Base-by-base conservation (phyloP, 2,329 filamentous ascomycete species). In the Ophiostoma fasciatum region DNA sequence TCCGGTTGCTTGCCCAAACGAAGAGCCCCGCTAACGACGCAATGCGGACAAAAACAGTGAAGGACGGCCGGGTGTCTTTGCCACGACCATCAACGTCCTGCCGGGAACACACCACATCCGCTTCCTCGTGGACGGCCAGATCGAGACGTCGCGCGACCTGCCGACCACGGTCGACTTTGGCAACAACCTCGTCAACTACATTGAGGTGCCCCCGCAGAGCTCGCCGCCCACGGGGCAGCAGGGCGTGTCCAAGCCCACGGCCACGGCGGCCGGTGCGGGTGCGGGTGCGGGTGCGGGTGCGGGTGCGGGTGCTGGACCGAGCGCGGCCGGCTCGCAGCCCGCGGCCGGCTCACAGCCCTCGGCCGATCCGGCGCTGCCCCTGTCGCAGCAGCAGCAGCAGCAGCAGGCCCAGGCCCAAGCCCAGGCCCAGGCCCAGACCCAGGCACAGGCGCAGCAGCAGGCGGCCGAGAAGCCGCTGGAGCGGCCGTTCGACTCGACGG, bases 131-230 rank as follows among this genome's bases (percentile, higher is more conserved):
- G 88, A 96, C 59, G 82, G 82, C 40, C 78, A 88, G 51, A 94
- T 94, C 84, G 74, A 79, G 53, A 90, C 85, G 12, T 90, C 84
- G 13, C 76, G 82, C 41, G 74, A 81, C 45, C 66, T 94, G 37
- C 88, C 90, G 12, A 96, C 90, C 0, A 93, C 90, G 2, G 90
- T 98, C 40, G 90, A 98, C 56, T 94, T 92, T 55, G 92, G 85
- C 45, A 96, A 96, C 61, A 93, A 94, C 53, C 67, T 98, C 14
- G 88, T 98, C 58, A 98, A 98, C 60, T 98, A 96, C 55, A 83
- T 98, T 51, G 90, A 98, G 61, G 82, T 96, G 43, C 82, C 71
- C 49, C 74, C 82, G 25, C 78, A 85, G 38, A 79, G 87, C 50
- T 58, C 77, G 21, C 63, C 64, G 10, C 51, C 54, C 19, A 49